Conservation (phyloP, 2,329 filamentous ascomycete genomes). For the Epichloe glyceriae region DNA sequence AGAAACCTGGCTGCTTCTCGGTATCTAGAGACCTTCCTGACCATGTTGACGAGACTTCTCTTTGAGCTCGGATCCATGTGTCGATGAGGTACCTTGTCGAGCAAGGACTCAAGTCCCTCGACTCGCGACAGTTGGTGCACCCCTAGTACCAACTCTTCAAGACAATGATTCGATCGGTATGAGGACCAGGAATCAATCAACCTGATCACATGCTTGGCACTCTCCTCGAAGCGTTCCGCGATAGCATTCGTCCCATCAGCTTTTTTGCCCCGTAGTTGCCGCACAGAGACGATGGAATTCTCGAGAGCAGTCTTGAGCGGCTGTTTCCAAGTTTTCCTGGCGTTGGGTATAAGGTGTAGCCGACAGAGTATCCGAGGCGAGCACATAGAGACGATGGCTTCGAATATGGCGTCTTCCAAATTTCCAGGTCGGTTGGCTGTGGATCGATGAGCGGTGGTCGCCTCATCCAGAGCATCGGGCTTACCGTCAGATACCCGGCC, state of each 20-base stretch:
- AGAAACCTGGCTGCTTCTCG: slow-evolving; percentile 21
- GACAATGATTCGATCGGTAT: background rate
- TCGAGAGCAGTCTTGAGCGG: background rate
- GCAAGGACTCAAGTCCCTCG: slow-evolving; percentile 10
- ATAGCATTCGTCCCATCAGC: background rate
- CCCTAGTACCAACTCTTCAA: slow-evolving; percentile 10
- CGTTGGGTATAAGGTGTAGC: slow-evolving; percentile 10
- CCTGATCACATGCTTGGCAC: background rate
- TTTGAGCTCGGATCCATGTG: slow-evolving; percentile 8
- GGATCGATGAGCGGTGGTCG: background rate
- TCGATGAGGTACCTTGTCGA: background rate
- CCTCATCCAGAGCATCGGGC: background rate
- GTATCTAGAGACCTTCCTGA: slow-evolving; percentile 26
- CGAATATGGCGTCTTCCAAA: slow-evolving; percentile 12
- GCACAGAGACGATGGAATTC: background rate
- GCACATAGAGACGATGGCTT: slow-evolving; percentile 19
- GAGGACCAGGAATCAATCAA: background rate
- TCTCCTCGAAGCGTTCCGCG: background rate
- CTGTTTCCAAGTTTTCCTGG: background rate
- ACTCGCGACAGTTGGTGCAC: slow-evolving; percentile 10
- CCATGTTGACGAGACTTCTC: slow-evolving; percentile 17
- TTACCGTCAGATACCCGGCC: background rate
- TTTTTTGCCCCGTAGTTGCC: background rate
- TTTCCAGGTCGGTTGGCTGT: background rate
- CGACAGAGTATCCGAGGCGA: slow-evolving; percentile 16